Evolutionary conservation across 208 protist genomes (phyloP), one percentile per base, ranked within the genome.

Genomic region (Polymyxa betae): DNA sequence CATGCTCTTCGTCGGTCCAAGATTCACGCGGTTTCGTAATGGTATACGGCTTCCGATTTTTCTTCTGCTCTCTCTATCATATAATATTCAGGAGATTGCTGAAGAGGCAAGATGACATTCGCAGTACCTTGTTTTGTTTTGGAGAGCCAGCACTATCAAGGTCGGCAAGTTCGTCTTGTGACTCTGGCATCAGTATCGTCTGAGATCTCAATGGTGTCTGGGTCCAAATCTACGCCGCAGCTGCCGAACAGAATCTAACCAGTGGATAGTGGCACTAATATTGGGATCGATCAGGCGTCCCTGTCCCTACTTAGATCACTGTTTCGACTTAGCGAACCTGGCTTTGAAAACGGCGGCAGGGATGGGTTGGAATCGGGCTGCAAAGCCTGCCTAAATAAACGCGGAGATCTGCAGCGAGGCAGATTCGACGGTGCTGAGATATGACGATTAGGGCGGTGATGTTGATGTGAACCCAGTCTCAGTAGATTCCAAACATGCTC

Each of bases 41-140:
- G 5, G 90, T 91, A 77, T 91, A 91, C 44, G 90, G 90, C 64
- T 91, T 91, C 64, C 90, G 35, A 24, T 66, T 41, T 77, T 91
- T 91, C 40, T 91, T 91, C 72, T 82, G 72, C 16, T 82, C 72
- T n/a, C 40, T 82, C 72, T 82, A 43, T 43, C 12, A 35, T 20
- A 35, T n/a, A 5, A 60, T 24, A 60, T 29, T 29, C 49, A 29
- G 12, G 12, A 60, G n/a, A n/a, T n/a, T n/a, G n/a, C n/a, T n/a
- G n/a, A n/a, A n/a, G n/a, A n/a, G n/a, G n/a, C n/a, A n/a, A n/a
- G n/a, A n/a, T n/a, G n/a, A n/a, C n/a, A n/a, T n/a, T n/a, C n/a
- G n/a, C n/a, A n/a, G n/a, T 60, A 60, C 49, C 24, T 60, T 60
- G 49, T 5, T 29, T 29, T 60, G 49, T 24, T 60, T 60, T 60